A percentile compares a stretch with the other conserved stretches of the same genome.
phyloP scores from a whole-genome alignment of 1,284 basidiomycete genomes.

The Leccinum griseonigrum region DNA sequence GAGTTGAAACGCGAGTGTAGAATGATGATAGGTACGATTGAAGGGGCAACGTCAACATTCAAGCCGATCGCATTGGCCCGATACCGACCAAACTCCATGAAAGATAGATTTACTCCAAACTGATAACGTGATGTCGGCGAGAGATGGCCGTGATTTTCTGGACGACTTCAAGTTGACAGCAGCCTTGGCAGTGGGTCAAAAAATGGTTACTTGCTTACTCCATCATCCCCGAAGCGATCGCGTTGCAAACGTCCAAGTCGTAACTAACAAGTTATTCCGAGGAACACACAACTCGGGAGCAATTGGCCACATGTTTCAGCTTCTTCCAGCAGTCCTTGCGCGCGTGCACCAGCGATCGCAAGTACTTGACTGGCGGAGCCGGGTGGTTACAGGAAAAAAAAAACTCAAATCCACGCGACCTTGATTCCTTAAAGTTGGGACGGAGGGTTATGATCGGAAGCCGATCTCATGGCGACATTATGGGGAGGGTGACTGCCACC shows the following conservation, averaged over 20 bases:
- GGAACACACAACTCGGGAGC: not conserved
- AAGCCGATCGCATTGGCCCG: not conserved
- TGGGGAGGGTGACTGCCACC: constrained; percentile 7
- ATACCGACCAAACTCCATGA: not conserved
- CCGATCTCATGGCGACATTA: constrained; percentile 10
- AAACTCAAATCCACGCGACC: not conserved
- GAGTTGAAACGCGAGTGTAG: not conserved
- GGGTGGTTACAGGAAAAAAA: not conserved
- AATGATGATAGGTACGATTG: not conserved
- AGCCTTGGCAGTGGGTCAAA: not conserved
- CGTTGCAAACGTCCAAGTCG: not conserved
- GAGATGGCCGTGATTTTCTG: not conserved
- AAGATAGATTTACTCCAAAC: not conserved
- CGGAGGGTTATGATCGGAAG: not conserved
- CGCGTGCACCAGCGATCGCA: not conserved
- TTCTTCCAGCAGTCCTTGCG: not conserved
- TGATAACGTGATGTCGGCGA: not conserved
- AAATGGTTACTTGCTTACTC: not conserved
- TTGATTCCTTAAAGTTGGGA: not conserved
- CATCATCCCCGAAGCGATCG: not conserved
- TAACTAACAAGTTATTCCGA: not conserved
- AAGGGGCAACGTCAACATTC: not conserved
- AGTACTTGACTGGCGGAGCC: not conserved
- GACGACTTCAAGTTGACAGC: not conserved
- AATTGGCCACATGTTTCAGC: not conserved